Evolutionary conservation across 2,329 filamentous ascomycete genomes (phyloP).

Genomic region (Fusarium sp.): DNA sequence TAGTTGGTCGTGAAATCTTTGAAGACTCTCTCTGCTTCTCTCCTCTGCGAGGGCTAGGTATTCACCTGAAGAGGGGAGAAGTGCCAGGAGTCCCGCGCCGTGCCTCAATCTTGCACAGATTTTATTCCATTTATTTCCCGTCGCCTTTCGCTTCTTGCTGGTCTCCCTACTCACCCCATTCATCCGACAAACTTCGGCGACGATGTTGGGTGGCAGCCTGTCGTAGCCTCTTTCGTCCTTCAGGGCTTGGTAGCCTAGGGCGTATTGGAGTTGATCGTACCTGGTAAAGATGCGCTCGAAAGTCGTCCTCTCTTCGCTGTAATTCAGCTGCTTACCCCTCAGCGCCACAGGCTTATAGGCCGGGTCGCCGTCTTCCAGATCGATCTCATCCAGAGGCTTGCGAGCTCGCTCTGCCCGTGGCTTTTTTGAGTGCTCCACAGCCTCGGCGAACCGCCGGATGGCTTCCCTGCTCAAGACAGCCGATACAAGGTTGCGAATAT

Average conservation of each 20-base stretch:
- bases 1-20: neutral
- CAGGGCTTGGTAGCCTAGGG: neutral
- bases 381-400: neutral
- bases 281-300: neutral
- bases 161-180: neutral
- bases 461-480: neutral
- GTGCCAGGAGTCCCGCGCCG: neutral
- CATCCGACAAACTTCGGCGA: neutral
- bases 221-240: neutral
- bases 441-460: neutral
- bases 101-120: neutral
- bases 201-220: neutral
- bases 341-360: neutral
- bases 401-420: neutral
- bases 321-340: neutral
- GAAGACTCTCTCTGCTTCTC: neutral
- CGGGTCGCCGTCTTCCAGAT: neutral
- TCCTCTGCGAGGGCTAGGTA: neutral
- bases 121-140: neutral
- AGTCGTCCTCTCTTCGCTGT: neutral
- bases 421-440: neutral
- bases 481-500: neutral
- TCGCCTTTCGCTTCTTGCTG: neutral
- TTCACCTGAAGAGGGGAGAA: neutral
- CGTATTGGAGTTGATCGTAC: neutral